Conservation (phyloP, 2,329 filamentous ascomycete species). For the Monilinia fructigena region DNA sequence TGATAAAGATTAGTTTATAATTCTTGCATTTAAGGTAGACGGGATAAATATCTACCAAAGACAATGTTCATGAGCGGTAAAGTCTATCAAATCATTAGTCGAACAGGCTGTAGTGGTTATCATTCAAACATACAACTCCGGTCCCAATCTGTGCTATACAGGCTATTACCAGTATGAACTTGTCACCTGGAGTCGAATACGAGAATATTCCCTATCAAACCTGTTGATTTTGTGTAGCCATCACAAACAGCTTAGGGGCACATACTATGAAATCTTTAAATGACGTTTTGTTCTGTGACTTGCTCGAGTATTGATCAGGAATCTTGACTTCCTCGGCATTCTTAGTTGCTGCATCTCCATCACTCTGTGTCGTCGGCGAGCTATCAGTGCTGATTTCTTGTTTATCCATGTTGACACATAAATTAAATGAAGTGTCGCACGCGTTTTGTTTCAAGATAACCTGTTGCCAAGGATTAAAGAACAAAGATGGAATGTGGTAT, state of each 20-base stretch:
- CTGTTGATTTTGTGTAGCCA: background rate
- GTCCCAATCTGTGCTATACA: constrained; percentile 32
- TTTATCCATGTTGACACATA: constrained; percentile 6
- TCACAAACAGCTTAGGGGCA: background rate
- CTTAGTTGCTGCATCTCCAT: constrained; percentile 4
- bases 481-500: constrained; percentile 6
- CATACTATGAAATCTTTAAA: constrained; percentile 33
- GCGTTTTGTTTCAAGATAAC: background rate
- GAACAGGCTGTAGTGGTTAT: background rate
- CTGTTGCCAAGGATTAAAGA: constrained; percentile 1
- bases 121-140: constrained; percentile 31
- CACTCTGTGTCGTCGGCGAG: constrained; percentile 2
- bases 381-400: background rate
- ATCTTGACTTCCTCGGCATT: background rate
- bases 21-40: background rate
- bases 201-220: constrained; percentile 34
- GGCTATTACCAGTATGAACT: constrained; percentile 30
- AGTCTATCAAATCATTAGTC: constrained; percentile 41
- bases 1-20: background rate
- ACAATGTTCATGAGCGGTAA: constrained; percentile 60
- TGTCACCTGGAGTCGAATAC: constrained; percentile 33
- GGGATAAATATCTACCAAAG: constrained; percentile 47
- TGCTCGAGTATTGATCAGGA: constrained; percentile 30
- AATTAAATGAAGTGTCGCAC: background rate
- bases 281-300: constrained; percentile 31